A percentile compares a stretch with the other conserved stretches of the same genome.
Evolutionary conservation across 306 rosid species (phyloP).

Genomic region (Castanea crenata): DNA sequence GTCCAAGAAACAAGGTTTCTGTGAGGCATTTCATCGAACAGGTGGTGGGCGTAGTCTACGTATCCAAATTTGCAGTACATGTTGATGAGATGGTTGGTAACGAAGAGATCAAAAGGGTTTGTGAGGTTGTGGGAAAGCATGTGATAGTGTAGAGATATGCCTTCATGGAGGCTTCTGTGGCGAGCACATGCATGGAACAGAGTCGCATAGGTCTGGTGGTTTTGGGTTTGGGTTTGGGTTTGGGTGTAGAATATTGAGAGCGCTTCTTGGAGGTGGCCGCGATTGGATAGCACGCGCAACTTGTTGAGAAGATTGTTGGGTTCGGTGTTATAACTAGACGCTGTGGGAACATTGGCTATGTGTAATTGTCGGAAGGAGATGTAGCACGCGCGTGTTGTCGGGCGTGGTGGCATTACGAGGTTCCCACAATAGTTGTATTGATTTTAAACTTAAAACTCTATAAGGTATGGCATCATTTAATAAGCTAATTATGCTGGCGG

Average conservation of each 20-base stretch:
- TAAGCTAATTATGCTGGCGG: too few species aligned
- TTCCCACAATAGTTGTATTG: too few species aligned
- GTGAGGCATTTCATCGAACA: conserved; percentile 65
- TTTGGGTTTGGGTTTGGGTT: conserved; percentile 7
- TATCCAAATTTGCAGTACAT: conserved; percentile 76
- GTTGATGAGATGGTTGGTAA: conserved; percentile 68
- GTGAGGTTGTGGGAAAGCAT: conserved; percentile 44
- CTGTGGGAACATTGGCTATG: conserved; percentile 16
- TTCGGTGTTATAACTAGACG: conserved; percentile 14
- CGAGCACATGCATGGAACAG: conserved; percentile 72
- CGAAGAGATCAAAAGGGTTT: conserved; percentile 41
- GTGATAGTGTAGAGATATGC: conserved; percentile 58
- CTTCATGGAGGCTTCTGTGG: conserved; percentile 52
- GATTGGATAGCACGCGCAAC: conserved; percentile 40
- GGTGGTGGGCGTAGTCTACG: conserved; percentile 36
- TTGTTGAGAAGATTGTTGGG: conserved; percentile 22
- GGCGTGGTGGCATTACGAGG: conserved; percentile 27
- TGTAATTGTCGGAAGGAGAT: conserved; percentile 17
- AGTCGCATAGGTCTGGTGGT: conserved; percentile 59
- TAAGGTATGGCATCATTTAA: too few species aligned
- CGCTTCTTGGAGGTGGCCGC: conserved; percentile 52
- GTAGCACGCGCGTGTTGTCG: conserved; percentile 4
- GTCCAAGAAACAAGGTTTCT: conserved; percentile 88
- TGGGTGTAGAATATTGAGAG: conserved; percentile 52
- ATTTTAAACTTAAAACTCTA: too few species aligned